Base-by-base conservation (phyloP, 805 yeast species). In the Spathaspora sp. region DNA sequence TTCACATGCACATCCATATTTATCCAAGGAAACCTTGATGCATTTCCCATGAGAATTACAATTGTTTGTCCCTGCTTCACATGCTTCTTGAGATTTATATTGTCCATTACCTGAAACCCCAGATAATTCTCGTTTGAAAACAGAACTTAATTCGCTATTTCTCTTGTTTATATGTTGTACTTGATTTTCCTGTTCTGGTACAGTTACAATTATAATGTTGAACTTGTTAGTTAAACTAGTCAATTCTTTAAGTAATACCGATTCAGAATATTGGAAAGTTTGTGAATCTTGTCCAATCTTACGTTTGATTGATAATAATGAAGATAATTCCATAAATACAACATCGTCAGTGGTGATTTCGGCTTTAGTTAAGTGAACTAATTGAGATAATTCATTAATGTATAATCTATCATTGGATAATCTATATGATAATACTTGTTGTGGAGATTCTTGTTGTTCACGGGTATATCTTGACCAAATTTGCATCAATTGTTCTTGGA, bases 41-140 rank as follows among this genome's bases (percentile, higher is more conserved):
- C 87, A 82, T 12, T 66, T 50, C 10, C 87, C 87, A 61, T 81
- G 85, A n/a, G 73, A 69, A 38, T 75, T 75, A 61, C 87, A 82
- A 38, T 73, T 68, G 45, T 70, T 63, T 8, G 86, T 81, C 19
- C 73, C 64, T 3, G 65, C 69, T 49, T 72, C 60, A 63, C 87
- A 82, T 1, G 74, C 68, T 49, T 72, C 80, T 58, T 79, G 77
- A 19, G 78, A 64, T 11, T 66, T 29, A 56, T 67, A 80, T n/a
- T 19, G 28, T 16, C 26, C 26, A 7, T 14, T 17, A 53, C 80
- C 77, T 53, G 53, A 26, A 28, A 40, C 46, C 7, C 31, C 47
- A 7, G 49, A 35, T 17, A 20, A 29, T 42, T 51, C 29, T 16
- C 51, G 39, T 14, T 48, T 38, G 49, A 53, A 42, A 46, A 56